A percentile compares a stretch with the other conserved stretches of the same genome.
Conservation (phyloP, 306 rosid genomes). For the Gastrolobium villosum region DNA sequence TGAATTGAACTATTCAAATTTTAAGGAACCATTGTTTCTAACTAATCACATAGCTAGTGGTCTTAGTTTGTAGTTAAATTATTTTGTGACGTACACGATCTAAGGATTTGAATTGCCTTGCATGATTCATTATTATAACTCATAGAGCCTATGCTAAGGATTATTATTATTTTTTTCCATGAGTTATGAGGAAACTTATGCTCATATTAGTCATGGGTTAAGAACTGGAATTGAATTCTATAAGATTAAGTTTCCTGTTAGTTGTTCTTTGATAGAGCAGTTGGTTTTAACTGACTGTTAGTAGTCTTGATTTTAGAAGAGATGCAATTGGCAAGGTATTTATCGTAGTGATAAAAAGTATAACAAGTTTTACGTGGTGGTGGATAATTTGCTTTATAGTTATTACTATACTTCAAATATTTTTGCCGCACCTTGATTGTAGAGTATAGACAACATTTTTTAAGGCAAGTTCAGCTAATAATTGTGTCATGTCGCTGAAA, state of each 20-base stretch:
- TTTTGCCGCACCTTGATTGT: conserved; percentile 12
- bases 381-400: neutral
- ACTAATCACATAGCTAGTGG: neutral
- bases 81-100: conserved; percentile 1
- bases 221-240: neutral
- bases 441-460: neutral
- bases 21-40: neutral
- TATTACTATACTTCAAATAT: neutral
- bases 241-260: neutral
- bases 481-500: neutral
- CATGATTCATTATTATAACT: conserved; percentile 5
- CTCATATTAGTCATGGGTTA: neutral
- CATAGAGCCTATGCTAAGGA: conserved; percentile 8
- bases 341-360: neutral
- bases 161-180: neutral
- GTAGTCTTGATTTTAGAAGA: neutral
- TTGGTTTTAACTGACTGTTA: neutral
- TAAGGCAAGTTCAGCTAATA: conserved; percentile 17
- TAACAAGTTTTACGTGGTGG: neutral
- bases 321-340: no score
- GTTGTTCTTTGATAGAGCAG: neutral
- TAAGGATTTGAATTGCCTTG: conserved; percentile 8
- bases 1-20: neutral
- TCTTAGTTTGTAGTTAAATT: conserved; percentile 9
- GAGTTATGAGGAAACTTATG: neutral